Conservation (phyloP, 495 filamentous ascomycete species). For the Niebla homalea region DNA sequence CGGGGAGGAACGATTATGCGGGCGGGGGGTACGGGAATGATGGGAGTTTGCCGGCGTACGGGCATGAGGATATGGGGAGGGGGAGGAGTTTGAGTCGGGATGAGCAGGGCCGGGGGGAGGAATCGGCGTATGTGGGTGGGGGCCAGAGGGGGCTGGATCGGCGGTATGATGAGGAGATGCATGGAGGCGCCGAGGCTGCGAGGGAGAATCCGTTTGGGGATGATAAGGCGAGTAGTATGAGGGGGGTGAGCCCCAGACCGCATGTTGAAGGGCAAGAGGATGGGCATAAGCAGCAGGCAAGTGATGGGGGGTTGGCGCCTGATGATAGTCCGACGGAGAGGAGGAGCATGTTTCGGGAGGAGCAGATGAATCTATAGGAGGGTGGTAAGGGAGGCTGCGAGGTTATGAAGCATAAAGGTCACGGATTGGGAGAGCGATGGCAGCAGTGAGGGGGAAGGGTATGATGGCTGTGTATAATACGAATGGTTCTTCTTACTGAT, state of each 20-base stretch:
- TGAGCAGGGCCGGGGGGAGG: slow-evolving; percentile 4
- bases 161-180: slow-evolving; percentile 36
- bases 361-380: slow-evolving; percentile 9
- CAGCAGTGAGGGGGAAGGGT: too few species aligned
- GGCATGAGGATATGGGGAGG: slow-evolving; percentile 17
- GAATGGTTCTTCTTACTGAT: too few species aligned
- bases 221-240: slow-evolving; percentile 40
- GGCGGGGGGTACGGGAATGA: slow-evolving; percentile 21
- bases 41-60: slow-evolving; percentile 17
- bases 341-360: slow-evolving; percentile 40
- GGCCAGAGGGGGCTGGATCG: slow-evolving; percentile 24
- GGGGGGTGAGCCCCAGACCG: slow-evolving; percentile 44
- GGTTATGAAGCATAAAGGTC: too few species aligned
- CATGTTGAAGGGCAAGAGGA: slow-evolving; percentile 25
- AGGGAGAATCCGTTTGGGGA: slow-evolving; percentile 43
- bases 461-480: too few species aligned
- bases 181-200: slow-evolving; percentile 5
- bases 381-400: too few species aligned
- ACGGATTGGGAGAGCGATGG: too few species aligned
- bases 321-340: slow-evolving; percentile 28
- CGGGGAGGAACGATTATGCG: slow-evolving; percentile 14
- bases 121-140: slow-evolving; percentile 21
- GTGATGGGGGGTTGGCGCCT: slow-evolving; percentile 13
- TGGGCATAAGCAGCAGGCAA: slow-evolving; percentile 15
- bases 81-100: slow-evolving; percentile 26